Percentiles rank a stretch among this genome's conserved stretches.
Evolutionary conservation across 345 rosid species (phyloP).

Genomic region (Euphorbia peplus): DNA sequence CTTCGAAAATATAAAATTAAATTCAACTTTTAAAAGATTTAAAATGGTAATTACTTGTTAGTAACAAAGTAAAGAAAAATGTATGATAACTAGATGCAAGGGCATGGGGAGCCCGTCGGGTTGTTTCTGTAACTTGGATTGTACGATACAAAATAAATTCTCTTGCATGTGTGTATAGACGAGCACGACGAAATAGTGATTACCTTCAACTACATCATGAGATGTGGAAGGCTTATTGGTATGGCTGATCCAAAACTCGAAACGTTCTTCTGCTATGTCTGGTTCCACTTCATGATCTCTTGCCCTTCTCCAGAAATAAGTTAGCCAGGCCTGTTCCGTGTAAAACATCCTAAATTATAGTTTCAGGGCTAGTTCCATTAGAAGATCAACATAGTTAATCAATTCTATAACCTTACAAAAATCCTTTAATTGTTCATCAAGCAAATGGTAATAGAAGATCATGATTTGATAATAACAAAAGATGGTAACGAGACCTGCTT

Average conservation of each 20-base stretch:
- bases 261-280: conserved; percentile 75
- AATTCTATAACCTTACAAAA: no score
- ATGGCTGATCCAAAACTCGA: conserved; percentile 63
- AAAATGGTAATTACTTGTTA: no score
- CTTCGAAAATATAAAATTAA: neutral
- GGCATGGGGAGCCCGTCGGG: no score
- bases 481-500: conserved; percentile 54
- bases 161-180: no score
- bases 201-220: conserved; percentile 88
- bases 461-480: neutral
- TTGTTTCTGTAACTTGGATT: no score
- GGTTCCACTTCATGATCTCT: conserved; percentile 57
- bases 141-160: no score
- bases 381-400: no score
- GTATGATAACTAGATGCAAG: no score
- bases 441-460: neutral
- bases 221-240: conserved; percentile 43
- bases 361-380: neutral
- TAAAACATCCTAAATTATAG: neutral
- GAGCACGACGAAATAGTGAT: neutral
- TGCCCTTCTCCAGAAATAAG: conserved; percentile 87
- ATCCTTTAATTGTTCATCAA: neutral
- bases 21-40: neutral
- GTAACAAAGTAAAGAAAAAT: no score
- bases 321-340: conserved; percentile 70